Conservation (phyloP, 1,139 yeast species). For the Geotrichum aggregatum region DNA sequence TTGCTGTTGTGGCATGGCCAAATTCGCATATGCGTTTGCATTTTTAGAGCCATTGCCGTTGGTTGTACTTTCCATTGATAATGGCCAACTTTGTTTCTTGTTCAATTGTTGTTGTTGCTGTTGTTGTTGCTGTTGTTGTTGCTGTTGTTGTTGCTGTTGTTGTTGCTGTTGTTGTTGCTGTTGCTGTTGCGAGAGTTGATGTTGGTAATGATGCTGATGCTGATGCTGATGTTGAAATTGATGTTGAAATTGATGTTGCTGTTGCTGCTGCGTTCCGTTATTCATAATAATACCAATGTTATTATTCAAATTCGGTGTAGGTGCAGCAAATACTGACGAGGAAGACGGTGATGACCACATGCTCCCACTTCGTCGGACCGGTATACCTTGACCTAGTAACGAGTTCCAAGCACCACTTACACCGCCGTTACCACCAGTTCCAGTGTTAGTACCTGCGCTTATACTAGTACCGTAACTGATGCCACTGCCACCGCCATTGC, state of each 20-base stretch:
- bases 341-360: slow-evolving; percentile 16
- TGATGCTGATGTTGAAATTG: neutral
- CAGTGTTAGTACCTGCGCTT: neutral
- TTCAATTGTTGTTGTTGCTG: too few relatives aligned
- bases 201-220: too few relatives aligned
- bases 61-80: neutral
- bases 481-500: neutral
- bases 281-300: too few relatives aligned
- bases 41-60: too few relatives aligned
- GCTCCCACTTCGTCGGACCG: slow-evolving; percentile 17
- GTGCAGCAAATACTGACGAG: too few relatives aligned
- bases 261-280: too few relatives aligned
- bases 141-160: neutral
- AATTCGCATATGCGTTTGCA: too few relatives aligned
- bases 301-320: too few relatives aligned
- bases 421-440: neutral
- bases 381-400: slow-evolving; percentile 4
- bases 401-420: slow-evolving; percentile 11
- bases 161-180: neutral
- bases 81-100: too few relatives aligned
- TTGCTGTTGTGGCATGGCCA: too few relatives aligned
- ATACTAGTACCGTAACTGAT: neutral
- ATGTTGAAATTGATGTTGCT: too few relatives aligned
- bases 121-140: neutral
- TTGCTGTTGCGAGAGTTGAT: neutral